Base-by-base conservation (phyloP, 805 yeast genomes). In the Schizosaccharomyces lindneri region DNA sequence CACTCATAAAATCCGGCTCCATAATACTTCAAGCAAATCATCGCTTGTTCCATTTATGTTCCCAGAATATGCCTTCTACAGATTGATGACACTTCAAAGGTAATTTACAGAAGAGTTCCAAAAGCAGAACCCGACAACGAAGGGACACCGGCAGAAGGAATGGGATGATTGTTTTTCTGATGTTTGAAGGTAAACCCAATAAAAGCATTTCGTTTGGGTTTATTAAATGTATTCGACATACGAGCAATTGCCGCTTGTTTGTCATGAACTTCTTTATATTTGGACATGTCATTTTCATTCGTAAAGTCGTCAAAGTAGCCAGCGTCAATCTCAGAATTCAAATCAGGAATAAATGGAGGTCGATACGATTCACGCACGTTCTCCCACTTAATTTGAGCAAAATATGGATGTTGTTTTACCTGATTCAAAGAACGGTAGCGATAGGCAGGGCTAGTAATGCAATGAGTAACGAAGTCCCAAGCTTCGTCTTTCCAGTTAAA, bases 301-400 rank as follows among this genome's bases (percentile, higher is more conserved):
- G 87, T 87, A 71, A 93, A 93, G 72, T 93, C 98, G 73, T 93
- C 99, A 70, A 93, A 93, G 73, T 93, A 93, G 1, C 99, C 99
- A 0, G 97, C 97, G 73, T 93, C 99, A 65, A 88, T 93, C 68
- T 93, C 99, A 64, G 88, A 86, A 70, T 93, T 97, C 65, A 93
- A 77, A 68, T 94, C 96, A 2, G 99, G 99, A 21, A 93, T 85
- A 71, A 93, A 93, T 43, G 99, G 99, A 4, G 99, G 48, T 21
- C 61, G 51, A 19, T 29, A 43, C 5, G 31, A 24, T 21, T 57
- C 21, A 31, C 48, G 55, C 9, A 59, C 32, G 43, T 46, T 41
- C 5, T 31, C 24, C 61, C 61, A 59, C 11, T 41, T 13, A 17
- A 43, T 19, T 15, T 31, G 9, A n/a, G 4, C 32, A 29, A 59